A percentile compares a stretch with the other conserved stretches of the same genome.
These are phyloP conservation scores for Podospora appendiculata DNA, from an alignment of 495 filamentous ascomycete genomes.

Conservation along the genomic window DNA sequence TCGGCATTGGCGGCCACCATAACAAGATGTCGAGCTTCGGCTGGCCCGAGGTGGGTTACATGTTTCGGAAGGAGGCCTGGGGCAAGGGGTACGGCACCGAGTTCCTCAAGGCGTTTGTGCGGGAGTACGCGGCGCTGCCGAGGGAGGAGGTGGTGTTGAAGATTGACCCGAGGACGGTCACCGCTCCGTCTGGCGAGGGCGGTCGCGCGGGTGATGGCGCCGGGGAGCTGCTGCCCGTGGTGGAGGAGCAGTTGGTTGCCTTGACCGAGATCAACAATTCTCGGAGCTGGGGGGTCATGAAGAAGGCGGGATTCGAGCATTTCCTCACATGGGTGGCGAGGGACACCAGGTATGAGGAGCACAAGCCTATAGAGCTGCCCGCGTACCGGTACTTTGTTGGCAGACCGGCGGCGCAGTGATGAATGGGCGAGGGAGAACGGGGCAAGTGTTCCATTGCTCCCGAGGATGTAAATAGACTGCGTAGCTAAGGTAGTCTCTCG, in stretches of 20 bases:
- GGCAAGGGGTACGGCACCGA: conserved; percentile 39
- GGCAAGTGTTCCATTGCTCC: too few species aligned
- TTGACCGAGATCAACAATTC: conserved; percentile 24
- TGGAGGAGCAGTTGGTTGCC: conserved; percentile 28
- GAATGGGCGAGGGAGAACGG: neutral
- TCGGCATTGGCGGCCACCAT: conserved; percentile 33
- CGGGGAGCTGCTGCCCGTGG: conserved; percentile 2
- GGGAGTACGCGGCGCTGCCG: conserved; percentile 29
- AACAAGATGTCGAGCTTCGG: conserved; percentile 13
- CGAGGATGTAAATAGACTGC: too few species aligned
- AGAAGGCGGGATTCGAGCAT: conserved; percentile 31
- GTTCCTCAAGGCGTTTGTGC: conserved; percentile 32
- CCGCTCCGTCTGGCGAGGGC: conserved; percentile 11
- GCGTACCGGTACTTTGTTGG: conserved; percentile 12
- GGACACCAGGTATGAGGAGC: conserved; percentile 6
- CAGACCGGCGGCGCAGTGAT: neutral
- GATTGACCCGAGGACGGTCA: conserved; percentile 13
- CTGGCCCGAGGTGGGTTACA: conserved; percentile 45
- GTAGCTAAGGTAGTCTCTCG: too few species aligned
- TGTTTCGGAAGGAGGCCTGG: conserved; percentile 36
- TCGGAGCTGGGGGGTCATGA: conserved; percentile 29
- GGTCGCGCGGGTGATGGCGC: conserved; percentile 4
- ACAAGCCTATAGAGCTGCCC: conserved; percentile 9
- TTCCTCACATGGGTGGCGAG: conserved; percentile 14
- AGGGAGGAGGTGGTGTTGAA: conserved; percentile 23